Conservation (phyloP, 2,329 filamentous ascomycete species). For the Mycosphaerella sp. region DNA sequence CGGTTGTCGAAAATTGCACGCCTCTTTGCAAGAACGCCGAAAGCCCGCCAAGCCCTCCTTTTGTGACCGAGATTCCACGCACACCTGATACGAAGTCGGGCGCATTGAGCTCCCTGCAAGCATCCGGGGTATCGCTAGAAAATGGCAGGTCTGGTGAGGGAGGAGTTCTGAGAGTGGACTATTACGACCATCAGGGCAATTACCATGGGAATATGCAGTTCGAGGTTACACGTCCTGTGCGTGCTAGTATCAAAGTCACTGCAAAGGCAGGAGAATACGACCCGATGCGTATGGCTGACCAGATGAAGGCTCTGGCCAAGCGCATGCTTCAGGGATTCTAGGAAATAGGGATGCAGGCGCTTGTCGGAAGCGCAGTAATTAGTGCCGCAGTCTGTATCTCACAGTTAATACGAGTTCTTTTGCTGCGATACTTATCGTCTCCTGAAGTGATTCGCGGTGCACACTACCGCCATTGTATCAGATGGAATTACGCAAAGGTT, state of each 20-base stretch:
- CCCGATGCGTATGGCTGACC: conserved; percentile 1
- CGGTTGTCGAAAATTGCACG: not conserved
- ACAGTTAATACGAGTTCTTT: too few relatives aligned
- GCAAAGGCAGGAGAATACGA: conserved; percentile 7
- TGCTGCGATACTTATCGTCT: too few relatives aligned
- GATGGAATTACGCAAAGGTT: too few relatives aligned
- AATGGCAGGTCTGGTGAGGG: not conserved
- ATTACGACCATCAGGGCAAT: conserved; percentile 7
- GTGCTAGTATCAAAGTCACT: conserved; percentile 2
- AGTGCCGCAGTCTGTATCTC: too few relatives aligned
- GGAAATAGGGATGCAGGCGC: too few relatives aligned
- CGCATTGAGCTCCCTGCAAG: not conserved
- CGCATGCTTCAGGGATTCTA: not conserved
- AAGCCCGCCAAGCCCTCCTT: conserved; percentile 1
- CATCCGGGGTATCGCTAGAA: not conserved
- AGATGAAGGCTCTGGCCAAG: conserved; percentile 10
- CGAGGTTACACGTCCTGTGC: not conserved
- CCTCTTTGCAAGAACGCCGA: not conserved
- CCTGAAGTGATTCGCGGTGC: too few relatives aligned
- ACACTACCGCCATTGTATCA: too few relatives aligned
- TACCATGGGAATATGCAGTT: not conserved
- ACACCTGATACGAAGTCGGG: not conserved
- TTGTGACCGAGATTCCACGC: not conserved
- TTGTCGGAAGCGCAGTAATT: too few relatives aligned
- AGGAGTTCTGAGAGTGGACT: conserved; percentile 7